Evolutionary conservation across 495 filamentous ascomycete genomes (phyloP).

Genomic region (Lasiosphaeria ovina): DNA sequence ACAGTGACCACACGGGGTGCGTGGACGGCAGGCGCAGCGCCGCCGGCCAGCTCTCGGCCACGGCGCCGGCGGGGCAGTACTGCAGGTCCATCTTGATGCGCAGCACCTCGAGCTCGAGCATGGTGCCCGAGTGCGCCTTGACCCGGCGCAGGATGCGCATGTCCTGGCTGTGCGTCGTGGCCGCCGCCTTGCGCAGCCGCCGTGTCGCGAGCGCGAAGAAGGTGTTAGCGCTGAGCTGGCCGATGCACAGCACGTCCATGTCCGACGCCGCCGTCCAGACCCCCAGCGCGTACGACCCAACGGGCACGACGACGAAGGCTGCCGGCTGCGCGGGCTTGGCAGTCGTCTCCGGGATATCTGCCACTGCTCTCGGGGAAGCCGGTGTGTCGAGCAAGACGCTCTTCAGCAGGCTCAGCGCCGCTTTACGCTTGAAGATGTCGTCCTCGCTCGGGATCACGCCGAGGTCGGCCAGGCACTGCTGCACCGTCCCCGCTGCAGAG

Average conservation of each 20-base stretch:
- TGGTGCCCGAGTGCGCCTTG: conserved; percentile 49
- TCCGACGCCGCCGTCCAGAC: conserved; percentile 56
- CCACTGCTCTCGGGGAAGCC: conserved; percentile 6
- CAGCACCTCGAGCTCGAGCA: conserved; percentile 53
- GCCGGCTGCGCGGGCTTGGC: conserved; percentile 21
- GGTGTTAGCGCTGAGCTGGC: conserved; percentile 50
- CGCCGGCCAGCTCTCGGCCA: conserved; percentile 44
- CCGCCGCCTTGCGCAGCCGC: conserved; percentile 43
- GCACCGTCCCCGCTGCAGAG: conserved; percentile 22
- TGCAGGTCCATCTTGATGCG: conserved; percentile 56
- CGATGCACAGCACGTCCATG: conserved; percentile 58
- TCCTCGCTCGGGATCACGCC: conserved; percentile 41
- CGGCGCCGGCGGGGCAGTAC: conserved; percentile 53
- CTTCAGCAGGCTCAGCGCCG: conserved; percentile 44
- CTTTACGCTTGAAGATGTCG: conserved; percentile 39
- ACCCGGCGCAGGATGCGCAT: conserved; percentile 53
- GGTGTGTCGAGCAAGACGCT: conserved; percentile 33
- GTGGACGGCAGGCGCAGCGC: conserved; percentile 31
- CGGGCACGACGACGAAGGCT: conserved; percentile 46
- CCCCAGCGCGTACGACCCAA: conserved; percentile 60
- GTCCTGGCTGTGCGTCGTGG: conserved; percentile 23
- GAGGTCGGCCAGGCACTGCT: conserved; percentile 26
- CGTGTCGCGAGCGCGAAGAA: conserved; percentile 55
- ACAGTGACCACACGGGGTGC: conserved; percentile 48
- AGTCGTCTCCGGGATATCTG: conserved; percentile 15